Evolutionary conservation across 495 filamentous ascomycete species (phyloP), one percentile per base, ranked within the genome.

Genomic region (Daldinia caldariorum): DNA sequence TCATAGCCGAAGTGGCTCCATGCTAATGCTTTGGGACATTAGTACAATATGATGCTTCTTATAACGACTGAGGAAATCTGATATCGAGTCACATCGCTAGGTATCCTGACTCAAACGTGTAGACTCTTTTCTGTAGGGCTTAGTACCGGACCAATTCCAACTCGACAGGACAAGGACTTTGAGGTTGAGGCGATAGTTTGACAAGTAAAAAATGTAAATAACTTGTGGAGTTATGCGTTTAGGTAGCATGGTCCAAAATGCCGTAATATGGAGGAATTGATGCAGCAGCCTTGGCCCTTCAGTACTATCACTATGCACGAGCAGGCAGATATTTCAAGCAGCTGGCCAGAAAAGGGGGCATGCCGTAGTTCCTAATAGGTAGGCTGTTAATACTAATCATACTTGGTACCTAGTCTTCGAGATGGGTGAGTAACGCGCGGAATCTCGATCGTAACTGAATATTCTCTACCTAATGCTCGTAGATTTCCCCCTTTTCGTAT

Each of bases 1-100:
- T 38, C 8, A 29, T 38, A n/a, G 18, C 20, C 45, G 55, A 54
- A 56, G 56, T 61, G 57, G 57, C 47, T 59, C 34, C 7, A 20
- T 61, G 7, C 9, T 29, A 39, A 10, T n/a, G 50, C 49, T 51
- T 5, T 45, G 47, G 31, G 57, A 8, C 18, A 45, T 61, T 47
- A n/a, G n/a, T n/a, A 49, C 45, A 67, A 45, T 56, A 29, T 8
- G 18, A 41, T 37, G 14, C 8, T 22, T 3, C 31, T 16, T 8
- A 6, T 10, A 38, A 16, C 32, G 18, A 49, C 29, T 39, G 43
- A 35, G n/a, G 20, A 34, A 51, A 13, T 22, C 16, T 18, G 35
- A 3, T 6, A 41, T 9, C 35, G 26, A 64, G 32, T 31, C 14
- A 16, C n/a, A 13, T 47, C 3, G 39, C 38, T 26, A n/a, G n/a